A percentile compares a stretch with the other conserved stretches of the same genome.
Conservation (phyloP, 2,329 filamentous ascomycete genomes). For the Cladophialophora exuberans region DNA sequence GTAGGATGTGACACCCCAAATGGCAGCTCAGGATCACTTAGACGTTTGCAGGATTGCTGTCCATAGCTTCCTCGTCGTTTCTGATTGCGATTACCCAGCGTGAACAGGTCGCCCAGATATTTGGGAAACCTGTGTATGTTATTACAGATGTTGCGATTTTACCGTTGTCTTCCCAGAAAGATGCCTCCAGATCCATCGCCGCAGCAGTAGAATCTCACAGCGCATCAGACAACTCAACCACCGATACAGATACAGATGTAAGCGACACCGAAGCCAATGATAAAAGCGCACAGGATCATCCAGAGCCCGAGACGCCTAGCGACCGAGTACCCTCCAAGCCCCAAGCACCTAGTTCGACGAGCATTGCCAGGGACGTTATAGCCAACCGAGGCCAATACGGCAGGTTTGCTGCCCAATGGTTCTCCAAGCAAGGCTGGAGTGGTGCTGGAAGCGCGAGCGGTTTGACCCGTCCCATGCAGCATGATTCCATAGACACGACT, state of each 20-base stretch:
- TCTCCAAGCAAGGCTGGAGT: slow-evolving; percentile 77
- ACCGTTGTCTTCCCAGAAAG: slow-evolving; percentile 74
- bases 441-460: background rate
- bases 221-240: slow-evolving; percentile 19
- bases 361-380: slow-evolving; percentile 87
- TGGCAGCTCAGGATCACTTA: background rate
- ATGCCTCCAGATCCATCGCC: slow-evolving; percentile 73
- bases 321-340: slow-evolving; percentile 6
- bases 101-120: slow-evolving; percentile 85
- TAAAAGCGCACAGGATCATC: slow-evolving; percentile 13
- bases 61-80: slow-evolving; percentile 78
- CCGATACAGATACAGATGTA: slow-evolving; percentile 33
- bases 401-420: slow-evolving; percentile 87
- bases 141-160: slow-evolving; percentile 91
- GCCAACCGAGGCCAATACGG: slow-evolving; percentile 81
- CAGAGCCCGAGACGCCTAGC: slow-evolving; percentile 24
- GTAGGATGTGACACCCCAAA: slow-evolving; percentile 43
- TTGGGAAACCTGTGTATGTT: slow-evolving; percentile 80
- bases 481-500: background rate
- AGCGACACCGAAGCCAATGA: slow-evolving; percentile 36
- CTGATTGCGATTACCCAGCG: slow-evolving; percentile 84
- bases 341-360: slow-evolving; percentile 52
- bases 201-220: slow-evolving; percentile 33
- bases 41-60: slow-evolving; percentile 71
- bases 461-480: background rate